A percentile compares a stretch with the other conserved stretches of the same genome.
These are phyloP conservation scores for Begonia masoniana DNA, from an alignment of 306 rosid species.

Conservation along the genomic window DNA sequence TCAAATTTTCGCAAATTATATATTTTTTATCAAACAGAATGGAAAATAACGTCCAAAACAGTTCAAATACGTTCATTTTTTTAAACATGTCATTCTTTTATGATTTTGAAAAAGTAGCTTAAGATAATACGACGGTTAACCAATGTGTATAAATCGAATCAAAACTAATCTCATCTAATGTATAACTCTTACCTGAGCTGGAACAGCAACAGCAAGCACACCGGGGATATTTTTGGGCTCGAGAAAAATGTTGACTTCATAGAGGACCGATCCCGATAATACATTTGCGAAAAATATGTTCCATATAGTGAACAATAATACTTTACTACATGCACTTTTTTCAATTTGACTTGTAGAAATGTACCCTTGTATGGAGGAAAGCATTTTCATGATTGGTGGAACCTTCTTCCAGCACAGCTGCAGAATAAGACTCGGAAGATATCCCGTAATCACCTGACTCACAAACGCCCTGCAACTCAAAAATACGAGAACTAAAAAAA, in stretches of 20 bases:
- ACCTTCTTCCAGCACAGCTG: slow-evolving; percentile 38
- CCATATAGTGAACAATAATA: slow-evolving; percentile 73
- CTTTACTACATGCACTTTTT: slow-evolving; percentile 58
- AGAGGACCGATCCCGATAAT: slow-evolving; percentile 69
- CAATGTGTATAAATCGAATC: no score
- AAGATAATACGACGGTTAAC: no score
- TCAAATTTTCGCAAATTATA: no score
- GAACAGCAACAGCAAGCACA: slow-evolving; percentile 73
- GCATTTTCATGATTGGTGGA: slow-evolving; percentile 66
- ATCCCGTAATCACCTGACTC: slow-evolving; percentile 71
- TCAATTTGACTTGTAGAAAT: slow-evolving; percentile 55
- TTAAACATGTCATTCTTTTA: no score
- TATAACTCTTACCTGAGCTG: slow-evolving; percentile 53
- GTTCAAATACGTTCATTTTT: no score
- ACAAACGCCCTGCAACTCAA: slow-evolving; percentile 47
- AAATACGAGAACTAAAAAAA: neutral
- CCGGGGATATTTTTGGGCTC: slow-evolving; percentile 66
- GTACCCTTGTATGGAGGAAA: slow-evolving; percentile 70
- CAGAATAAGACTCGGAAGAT: slow-evolving; percentile 90
- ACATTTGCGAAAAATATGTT: slow-evolving; percentile 82
- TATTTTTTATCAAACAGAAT: no score
- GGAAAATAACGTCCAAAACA: no score
- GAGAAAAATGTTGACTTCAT: slow-evolving; percentile 43
- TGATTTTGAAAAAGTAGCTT: no score
- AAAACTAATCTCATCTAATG: no score